Evolutionary conservation across 208 protist species (phyloP).

Genomic region (Trypanosoma melophagium): DNA sequence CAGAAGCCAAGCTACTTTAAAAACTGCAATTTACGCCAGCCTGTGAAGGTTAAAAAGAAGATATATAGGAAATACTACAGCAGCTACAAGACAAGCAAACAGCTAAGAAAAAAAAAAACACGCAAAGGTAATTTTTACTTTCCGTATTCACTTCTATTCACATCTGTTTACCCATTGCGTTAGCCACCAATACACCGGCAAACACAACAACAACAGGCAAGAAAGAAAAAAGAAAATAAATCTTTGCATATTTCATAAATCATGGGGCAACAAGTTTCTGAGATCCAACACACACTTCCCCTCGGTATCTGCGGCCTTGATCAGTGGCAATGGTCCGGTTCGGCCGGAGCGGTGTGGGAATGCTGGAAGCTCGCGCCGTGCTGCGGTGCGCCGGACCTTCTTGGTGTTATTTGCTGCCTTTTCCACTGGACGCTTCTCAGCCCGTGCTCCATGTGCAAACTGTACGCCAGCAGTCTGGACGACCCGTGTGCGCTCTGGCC

Average conservation of each 20-base stretch:
- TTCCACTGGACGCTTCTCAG: conserved; percentile 51
- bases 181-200: too few relatives aligned
- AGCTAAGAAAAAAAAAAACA: too few relatives aligned
- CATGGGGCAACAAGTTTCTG: conserved; percentile 48
- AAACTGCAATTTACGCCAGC: too few relatives aligned
- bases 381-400: conserved; percentile 60
- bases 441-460: conserved; percentile 59
- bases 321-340: conserved; percentile 63
- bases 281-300: conserved; percentile 39
- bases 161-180: too few relatives aligned
- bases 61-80: too few relatives aligned
- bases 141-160: too few relatives aligned
- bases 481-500: conserved; percentile 65
- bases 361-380: conserved; percentile 69
- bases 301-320: conserved; percentile 63
- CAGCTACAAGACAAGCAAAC: too few relatives aligned
- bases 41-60: too few relatives aligned
- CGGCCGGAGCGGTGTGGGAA: conserved; percentile 73
- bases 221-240: conserved; percentile 30
- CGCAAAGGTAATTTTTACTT: too few relatives aligned
- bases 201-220: too few relatives aligned
- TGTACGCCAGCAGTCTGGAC: conserved; percentile 70
- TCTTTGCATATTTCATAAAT: not conserved
- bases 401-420: conserved; percentile 46
- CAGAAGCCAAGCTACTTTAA: too few relatives aligned